Conservation (phyloP, 2,329 filamentous ascomycete genomes). For the Aplosporella prunicola region DNA sequence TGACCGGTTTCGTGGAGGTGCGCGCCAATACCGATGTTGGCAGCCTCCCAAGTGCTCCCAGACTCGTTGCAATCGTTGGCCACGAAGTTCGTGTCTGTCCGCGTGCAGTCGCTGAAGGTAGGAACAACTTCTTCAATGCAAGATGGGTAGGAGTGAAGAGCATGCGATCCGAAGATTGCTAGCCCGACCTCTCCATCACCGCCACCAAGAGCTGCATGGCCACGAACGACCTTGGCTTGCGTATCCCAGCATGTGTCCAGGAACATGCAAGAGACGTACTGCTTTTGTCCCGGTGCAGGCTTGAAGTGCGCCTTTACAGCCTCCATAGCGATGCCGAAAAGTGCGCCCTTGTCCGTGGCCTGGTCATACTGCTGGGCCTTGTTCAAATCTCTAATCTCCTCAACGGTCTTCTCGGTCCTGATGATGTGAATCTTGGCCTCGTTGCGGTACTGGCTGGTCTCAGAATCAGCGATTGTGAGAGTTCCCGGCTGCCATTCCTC, state of each 20-base stretch:
- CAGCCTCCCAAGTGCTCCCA: conserved; percentile 91
- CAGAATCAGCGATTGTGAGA: conserved; percentile 63
- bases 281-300: conserved; percentile 64
- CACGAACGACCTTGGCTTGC: conserved; percentile 57
- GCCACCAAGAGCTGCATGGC: conserved; percentile 77
- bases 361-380: conserved; percentile 66
- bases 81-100: conserved; percentile 69
- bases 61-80: conserved; percentile 81
- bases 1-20: conserved; percentile 89
- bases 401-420: conserved; percentile 70
- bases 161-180: conserved; percentile 87
- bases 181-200: conserved; percentile 64
- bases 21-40: conserved; percentile 85
- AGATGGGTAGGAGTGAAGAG: conserved; percentile 81
- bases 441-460: conserved; percentile 66
- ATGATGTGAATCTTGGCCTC: conserved; percentile 87
- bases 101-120: conserved; percentile 82
- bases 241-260: conserved; percentile 86
- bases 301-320: conserved; percentile 72
- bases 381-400: conserved; percentile 70
- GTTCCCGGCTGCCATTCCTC: conserved; percentile 89
- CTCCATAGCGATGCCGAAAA: conserved; percentile 68
- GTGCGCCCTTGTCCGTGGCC: conserved; percentile 59
- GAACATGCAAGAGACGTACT: conserved; percentile 78
- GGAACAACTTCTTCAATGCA: conserved; percentile 83